Evolutionary conservation across 2,329 filamentous ascomycete species (phyloP), one percentile per base, ranked within the genome.

Genomic region (Colletotrichum simmondsii): DNA sequence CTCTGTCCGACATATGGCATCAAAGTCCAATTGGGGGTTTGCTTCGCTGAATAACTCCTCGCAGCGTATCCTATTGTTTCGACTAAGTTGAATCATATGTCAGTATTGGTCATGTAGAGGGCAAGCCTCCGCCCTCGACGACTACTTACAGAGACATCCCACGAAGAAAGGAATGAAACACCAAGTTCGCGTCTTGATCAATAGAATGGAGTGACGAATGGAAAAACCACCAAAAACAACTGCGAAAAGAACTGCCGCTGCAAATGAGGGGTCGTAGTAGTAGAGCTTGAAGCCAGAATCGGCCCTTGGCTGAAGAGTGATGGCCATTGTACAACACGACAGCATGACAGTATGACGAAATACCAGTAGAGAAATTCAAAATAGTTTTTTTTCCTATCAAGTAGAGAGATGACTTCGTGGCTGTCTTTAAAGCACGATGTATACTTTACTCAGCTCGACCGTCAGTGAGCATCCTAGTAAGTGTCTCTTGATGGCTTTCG

Each of bases 151-250:
- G 28, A 85, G 72, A 54, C 86, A 86, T 22, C 88, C 88, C 28
- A 89, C 79, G 4, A 86, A 75, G 58, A 90, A 86, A 0, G 88
- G 85, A 4, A 87, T 85, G 76, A 88, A 85, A 77, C 87, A 89
- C 86, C 86, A 89, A 7, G 85, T 85, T 65, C 84, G 79, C 3
- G 80, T 79, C n/a, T 78, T 77, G 37, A 83, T 22, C 53, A 87
- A 76, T 61, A 85, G 84, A 16, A 78, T 83, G 4, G 76, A 65
- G 74, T 88, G 86, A 0, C 83, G 65, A 0, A 79, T 53, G 1
- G 84, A 81, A 5, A 85, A 79, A n/a, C 83, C 73, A 32, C 77
- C 77, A 74, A 88, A 85, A 32, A 87, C 59, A 8, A 80, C 76
- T 19, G 83, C 78, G 58, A 86, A 86, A 12, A 85, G 75, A 26